Evolutionary conservation across 768 basidiomycete genomes (phyloP), one percentile per base, ranked within the genome.

Genomic region (Trametes cingulata): DNA sequence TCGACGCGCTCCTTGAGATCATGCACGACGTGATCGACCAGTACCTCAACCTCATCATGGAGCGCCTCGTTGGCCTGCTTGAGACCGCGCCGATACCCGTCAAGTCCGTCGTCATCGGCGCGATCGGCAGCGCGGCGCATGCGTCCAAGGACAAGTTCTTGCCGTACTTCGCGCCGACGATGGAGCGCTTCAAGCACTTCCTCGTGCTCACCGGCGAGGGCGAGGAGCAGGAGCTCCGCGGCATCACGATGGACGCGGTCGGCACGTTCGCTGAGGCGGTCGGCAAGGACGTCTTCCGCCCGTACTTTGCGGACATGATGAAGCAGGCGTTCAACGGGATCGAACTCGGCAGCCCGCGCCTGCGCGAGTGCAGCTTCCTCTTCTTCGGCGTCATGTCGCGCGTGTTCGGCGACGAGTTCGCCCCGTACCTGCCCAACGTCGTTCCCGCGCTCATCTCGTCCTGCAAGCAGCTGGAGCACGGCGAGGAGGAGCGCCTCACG

Each of bases 321-420:
- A 85, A 86, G 71, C 88, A 91, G 65, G 94, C 95, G 2, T 95
- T 98, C 81, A 83, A 90, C 64, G 95, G 92, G 46, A 84, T 95
- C 57, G 85, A 89, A 62, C 84, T 93, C 75, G 91, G 91, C 56
- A 91, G 89, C 65, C 86, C 93, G 2, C 83, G 95, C 61, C 79
- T 98, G 61, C 82, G 91, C 68, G 97, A 99, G 73, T 97, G 95
- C 75, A 91, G 89, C 69, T 98, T 97, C 86, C 78, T 99, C 65
- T 98, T 98, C 85, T 98, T 98, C 68, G 93, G 95, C 56, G 94
- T 96, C 63, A 95, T 99, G 91, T 91, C 95, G n/a, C 84, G 90
- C 48, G 94, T 99, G 17, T 99, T 97, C 69, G 91, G 86, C 49
- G 93, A 93, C 58, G 95, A 98, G 68, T 98, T 98, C 67, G 88